Evolutionary conservation across 257 asterid species (phyloP).

Genomic region (Solanum chiquidenum): DNA sequence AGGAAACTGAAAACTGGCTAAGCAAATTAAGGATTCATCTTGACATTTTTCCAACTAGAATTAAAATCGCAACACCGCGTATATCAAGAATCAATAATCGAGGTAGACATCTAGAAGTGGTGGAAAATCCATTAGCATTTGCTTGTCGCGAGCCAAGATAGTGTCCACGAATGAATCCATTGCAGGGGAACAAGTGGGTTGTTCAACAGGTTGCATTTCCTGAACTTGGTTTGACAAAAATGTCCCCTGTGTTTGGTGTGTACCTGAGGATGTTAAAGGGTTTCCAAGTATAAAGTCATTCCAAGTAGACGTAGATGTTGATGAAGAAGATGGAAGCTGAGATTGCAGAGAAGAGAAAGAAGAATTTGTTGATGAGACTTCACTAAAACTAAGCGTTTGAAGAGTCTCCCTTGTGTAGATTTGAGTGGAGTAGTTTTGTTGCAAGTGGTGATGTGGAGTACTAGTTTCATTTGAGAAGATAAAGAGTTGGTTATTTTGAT

Average conservation of each 20-base stretch:
- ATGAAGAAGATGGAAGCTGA: not conserved
- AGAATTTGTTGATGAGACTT: constrained; percentile 26
- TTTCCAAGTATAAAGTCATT: constrained; percentile 23
- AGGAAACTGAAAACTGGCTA: not conserved
- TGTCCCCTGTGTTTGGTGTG: constrained; percentile 8
- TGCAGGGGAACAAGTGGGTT: constrained; percentile 15
- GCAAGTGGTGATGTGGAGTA: constrained; percentile 5
- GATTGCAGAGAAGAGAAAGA: constrained; percentile 19
- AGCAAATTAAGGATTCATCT: not conserved
- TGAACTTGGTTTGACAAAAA: not conserved
- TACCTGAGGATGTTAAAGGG: not conserved
- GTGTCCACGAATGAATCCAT: constrained; percentile 61
- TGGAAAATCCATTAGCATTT: constrained; percentile 65
- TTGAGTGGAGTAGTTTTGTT: not conserved
- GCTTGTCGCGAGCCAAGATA: constrained; percentile 62
- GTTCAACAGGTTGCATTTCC: not conserved
- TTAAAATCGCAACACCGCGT: not conserved
- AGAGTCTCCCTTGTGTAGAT: constrained; percentile 4
- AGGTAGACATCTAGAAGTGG: constrained; percentile 33
- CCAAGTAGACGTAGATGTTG: constrained; percentile 16
- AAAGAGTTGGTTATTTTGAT: not conserved
- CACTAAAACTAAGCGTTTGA: constrained; percentile 23
- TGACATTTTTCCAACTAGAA: not conserved
- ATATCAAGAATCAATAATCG: constrained; percentile 23
- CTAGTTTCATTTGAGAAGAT: not conserved